These are phyloP conservation scores for Blumeria graminis DNA, from an alignment of 2,329 filamentous ascomycete genomes.

Conservation along the genomic window DNA sequence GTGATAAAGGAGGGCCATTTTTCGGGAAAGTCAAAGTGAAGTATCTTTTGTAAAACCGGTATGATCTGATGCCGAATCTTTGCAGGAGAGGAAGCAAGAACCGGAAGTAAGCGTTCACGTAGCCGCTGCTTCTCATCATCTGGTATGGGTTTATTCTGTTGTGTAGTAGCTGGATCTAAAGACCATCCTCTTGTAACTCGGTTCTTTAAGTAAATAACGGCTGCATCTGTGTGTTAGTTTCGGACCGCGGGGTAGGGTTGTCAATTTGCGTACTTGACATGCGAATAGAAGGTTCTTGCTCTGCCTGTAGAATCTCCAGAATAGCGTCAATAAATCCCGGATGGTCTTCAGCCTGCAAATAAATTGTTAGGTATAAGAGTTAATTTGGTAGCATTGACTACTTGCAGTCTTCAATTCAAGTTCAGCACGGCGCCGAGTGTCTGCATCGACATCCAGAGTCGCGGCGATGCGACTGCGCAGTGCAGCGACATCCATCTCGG, in stretches of 20 bases:
- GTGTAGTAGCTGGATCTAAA: constrained; percentile 42
- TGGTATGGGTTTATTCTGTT: constrained; percentile 43
- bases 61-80: constrained; percentile 81
- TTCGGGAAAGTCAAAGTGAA: constrained; percentile 84
- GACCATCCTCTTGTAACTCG: constrained; percentile 84
- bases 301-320: constrained; percentile 69
- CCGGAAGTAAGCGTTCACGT: constrained; percentile 67
- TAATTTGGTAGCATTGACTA: constrained; percentile 4
- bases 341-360: constrained; percentile 57
- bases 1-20: constrained; percentile 90
- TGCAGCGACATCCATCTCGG: constrained; percentile 44
- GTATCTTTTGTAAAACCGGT: constrained; percentile 81
- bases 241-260: constrained; percentile 10
- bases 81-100: constrained; percentile 57
- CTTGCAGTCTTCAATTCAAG: constrained; percentile 59
- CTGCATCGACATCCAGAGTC: constrained; percentile 50
- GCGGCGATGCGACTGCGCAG: constrained; percentile 55
- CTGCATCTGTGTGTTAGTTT: constrained; percentile 24
- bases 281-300: constrained; percentile 65
- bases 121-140: constrained; percentile 79
- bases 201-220: constrained; percentile 95
- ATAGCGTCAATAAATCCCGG: constrained; percentile 77
- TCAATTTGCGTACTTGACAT: constrained; percentile 49
- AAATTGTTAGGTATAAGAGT: background rate
- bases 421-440: constrained; percentile 54